phyloP scores from a whole-genome alignment of 2,329 filamentous ascomycete species.

The Aspergillus felis region DNA sequence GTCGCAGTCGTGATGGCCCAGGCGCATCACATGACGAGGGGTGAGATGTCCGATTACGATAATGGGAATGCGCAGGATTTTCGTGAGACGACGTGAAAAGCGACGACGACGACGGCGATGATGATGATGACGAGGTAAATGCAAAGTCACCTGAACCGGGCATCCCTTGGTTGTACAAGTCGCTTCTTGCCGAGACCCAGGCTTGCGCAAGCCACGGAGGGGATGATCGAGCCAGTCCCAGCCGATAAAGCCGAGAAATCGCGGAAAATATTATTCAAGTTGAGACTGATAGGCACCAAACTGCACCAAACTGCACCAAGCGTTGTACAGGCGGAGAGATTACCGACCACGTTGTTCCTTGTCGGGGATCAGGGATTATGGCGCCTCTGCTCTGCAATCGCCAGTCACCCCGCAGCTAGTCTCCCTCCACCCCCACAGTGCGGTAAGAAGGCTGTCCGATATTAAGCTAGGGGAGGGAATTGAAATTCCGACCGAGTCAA shows the following conservation, averaged over 20 bases:
- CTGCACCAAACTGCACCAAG: background rate
- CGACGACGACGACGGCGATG: slow-evolving; percentile 1
- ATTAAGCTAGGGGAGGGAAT: background rate
- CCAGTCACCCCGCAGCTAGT: slow-evolving; percentile 18
- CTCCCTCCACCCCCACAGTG: slow-evolving; percentile 15
- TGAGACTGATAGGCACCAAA: slow-evolving; percentile 11
- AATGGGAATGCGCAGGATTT: slow-evolving; percentile 2
- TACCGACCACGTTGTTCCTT: slow-evolving; percentile 17
- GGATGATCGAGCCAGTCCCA: background rate
- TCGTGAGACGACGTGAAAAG: background rate
- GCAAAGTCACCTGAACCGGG: slow-evolving; percentile 10
- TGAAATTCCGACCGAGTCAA: background rate
- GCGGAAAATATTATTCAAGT: background rate
- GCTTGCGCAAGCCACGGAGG: background rate
- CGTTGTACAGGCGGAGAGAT: slow-evolving; percentile 3
- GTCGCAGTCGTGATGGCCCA: slow-evolving; percentile 4
- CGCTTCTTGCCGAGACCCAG: slow-evolving; percentile 2
- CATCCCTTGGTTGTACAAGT: slow-evolving; percentile 15
- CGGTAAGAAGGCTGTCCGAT: background rate
- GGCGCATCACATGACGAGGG: slow-evolving; percentile 13
- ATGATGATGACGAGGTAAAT: slow-evolving; percentile 8
- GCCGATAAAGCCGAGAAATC: background rate
- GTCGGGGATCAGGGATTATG: slow-evolving; percentile 17
- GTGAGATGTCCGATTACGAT: slow-evolving; percentile 6
- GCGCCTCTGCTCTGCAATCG: slow-evolving; percentile 11